Evolutionary conservation across 768 basidiomycete species (phyloP).

Genomic region (Termitomyces sp.): DNA sequence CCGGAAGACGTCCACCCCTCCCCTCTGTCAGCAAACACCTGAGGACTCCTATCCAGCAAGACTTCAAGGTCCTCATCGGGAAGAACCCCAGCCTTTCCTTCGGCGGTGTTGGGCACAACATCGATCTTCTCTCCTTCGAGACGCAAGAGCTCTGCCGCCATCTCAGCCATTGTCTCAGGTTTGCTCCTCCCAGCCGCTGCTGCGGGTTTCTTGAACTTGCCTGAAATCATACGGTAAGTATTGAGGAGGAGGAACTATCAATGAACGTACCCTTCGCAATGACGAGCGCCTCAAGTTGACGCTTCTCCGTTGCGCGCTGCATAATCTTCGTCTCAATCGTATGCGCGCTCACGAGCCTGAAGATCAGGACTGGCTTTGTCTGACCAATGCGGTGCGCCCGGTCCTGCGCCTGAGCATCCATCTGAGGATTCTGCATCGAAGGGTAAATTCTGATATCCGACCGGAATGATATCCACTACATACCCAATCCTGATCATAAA

Average conservation of each 20-base stretch:
- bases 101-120: conserved; percentile 70
- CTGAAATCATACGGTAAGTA: conserved; percentile 24
- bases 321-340: conserved; percentile 93
- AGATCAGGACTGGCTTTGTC: conserved; percentile 84
- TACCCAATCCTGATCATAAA: conserved; percentile 92
- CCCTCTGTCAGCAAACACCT: conserved; percentile 65
- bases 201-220: conserved; percentile 79
- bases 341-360: conserved; percentile 79
- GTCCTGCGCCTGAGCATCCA: conserved; percentile 95
- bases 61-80: conserved; percentile 76
- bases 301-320: conserved; percentile 80
- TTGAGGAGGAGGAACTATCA: neutral
- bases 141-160: conserved; percentile 70
- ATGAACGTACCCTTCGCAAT: conserved; percentile 73
- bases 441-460: neutral
- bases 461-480: conserved; percentile 11
- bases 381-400: conserved; percentile 96
- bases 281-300: conserved; percentile 89
- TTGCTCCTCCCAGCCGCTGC: conserved; percentile 42
- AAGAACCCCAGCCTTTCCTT: conserved; percentile 67
- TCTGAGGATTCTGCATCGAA: conserved; percentile 74
- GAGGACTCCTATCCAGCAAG: conserved; percentile 73
- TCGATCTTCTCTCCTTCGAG: conserved; percentile 90
- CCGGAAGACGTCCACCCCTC: conserved; percentile 66
- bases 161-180: conserved; percentile 67